Evolutionary conservation across 1,139 yeast genomes (phyloP).

Genomic region (Hyphopichia pseudoburtonii): DNA sequence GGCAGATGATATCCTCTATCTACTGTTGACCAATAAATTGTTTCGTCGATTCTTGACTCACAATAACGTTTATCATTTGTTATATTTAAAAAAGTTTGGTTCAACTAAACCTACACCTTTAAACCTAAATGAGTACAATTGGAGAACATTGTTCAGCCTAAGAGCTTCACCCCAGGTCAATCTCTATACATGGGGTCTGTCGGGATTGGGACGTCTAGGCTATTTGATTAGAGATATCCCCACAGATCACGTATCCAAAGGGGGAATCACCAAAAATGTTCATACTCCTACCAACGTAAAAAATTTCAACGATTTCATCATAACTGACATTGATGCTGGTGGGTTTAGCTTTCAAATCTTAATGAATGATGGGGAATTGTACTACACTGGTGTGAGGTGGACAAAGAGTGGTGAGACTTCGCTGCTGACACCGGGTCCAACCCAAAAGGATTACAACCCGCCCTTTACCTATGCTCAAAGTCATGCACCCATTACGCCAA

Average conservation of each 20-base stretch:
- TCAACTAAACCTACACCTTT: slow-evolving; percentile 38
- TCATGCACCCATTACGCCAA: slow-evolving; percentile 3
- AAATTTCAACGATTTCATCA: slow-evolving; percentile 32
- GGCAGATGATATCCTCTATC: slow-evolving; percentile 45
- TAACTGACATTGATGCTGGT: slow-evolving; percentile 61
- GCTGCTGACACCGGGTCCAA: slow-evolving; percentile 22
- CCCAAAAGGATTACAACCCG: slow-evolving; percentile 16
- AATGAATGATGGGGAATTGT: slow-evolving; percentile 53
- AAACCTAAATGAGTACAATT: slow-evolving; percentile 36
- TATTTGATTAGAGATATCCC: slow-evolving; percentile 34
- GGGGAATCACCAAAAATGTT: slow-evolving; percentile 33
- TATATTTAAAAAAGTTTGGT: slow-evolving; percentile 53
- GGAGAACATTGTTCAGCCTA: slow-evolving; percentile 51
- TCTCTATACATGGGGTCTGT: slow-evolving; percentile 65
- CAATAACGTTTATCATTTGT: slow-evolving; percentile 42
- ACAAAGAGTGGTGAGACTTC: slow-evolving; percentile 26
- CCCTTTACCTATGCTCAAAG: slow-evolving; percentile 3
- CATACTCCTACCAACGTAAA: slow-evolving; percentile 41
- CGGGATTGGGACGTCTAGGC: slow-evolving; percentile 59
- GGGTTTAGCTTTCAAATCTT: slow-evolving; percentile 69
- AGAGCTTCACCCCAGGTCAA: slow-evolving; percentile 40
- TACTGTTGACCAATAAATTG: slow-evolving; percentile 45
- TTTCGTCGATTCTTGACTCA: slow-evolving; percentile 24
- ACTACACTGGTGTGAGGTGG: slow-evolving; percentile 54
- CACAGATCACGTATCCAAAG: slow-evolving; percentile 23